Evolutionary conservation across 2,329 filamentous ascomycete species (phyloP).

Genomic region (Diaporthe batatas): DNA sequence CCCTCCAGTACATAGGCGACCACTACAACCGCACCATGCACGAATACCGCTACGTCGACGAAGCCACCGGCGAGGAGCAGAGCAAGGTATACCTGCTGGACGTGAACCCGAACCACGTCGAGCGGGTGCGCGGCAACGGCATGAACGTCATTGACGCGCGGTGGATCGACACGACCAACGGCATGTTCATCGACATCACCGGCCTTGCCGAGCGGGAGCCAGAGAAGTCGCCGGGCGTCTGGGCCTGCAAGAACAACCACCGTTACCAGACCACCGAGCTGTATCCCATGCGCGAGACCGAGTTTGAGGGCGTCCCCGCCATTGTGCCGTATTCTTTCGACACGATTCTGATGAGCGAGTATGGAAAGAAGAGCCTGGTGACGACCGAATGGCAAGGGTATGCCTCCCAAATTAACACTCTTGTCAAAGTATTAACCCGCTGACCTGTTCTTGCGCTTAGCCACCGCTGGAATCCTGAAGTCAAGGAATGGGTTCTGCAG

Average conservation of each 20-base stretch:
- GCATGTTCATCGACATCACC: slow-evolving; percentile 88
- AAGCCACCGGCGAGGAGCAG: slow-evolving; percentile 56
- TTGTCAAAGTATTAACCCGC: slow-evolving; percentile 21
- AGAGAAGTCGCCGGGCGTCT: slow-evolving; percentile 70
- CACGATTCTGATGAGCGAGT: slow-evolving; percentile 74
- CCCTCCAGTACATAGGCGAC: slow-evolving; percentile 74
- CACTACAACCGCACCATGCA: slow-evolving; percentile 78
- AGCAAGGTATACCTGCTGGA: slow-evolving; percentile 77
- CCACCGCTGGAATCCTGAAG: slow-evolving; percentile 70
- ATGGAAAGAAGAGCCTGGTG: slow-evolving; percentile 71
- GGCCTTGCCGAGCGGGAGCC: slow-evolving; percentile 78
- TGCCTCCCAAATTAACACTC: slow-evolving; percentile 49
- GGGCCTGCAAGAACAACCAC: slow-evolving; percentile 86
- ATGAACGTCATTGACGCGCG: slow-evolving; percentile 86
- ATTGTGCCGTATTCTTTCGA: slow-evolving; percentile 79
- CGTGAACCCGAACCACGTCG: slow-evolving; percentile 77
- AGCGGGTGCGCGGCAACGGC: slow-evolving; percentile 74
- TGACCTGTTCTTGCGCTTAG: slow-evolving; percentile 54
- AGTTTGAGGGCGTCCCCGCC: slow-evolving; percentile 80
- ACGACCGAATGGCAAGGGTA: slow-evolving; percentile 73
- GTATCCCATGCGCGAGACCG: slow-evolving; percentile 79
- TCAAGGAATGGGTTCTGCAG: slow-evolving; percentile 70
- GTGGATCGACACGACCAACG: slow-evolving; percentile 83
- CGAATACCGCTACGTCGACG: slow-evolving; percentile 63
- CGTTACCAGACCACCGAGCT: slow-evolving; percentile 78